A percentile compares a stretch with the other conserved stretches of the same genome.
Conservation (phyloP, 305 asterid genomes). For the Fraxinus albicans region DNA sequence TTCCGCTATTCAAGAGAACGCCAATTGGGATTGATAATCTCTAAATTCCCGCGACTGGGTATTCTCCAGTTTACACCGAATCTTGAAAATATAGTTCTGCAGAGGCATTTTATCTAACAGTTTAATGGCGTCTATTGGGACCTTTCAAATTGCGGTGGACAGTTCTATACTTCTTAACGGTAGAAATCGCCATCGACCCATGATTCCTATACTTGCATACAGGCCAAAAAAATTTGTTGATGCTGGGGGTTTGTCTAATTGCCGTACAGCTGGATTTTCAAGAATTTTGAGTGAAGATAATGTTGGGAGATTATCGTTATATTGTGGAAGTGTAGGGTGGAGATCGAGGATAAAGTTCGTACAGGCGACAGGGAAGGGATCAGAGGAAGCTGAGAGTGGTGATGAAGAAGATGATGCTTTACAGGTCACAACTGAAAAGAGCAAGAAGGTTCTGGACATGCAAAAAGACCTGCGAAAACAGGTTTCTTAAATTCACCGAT, state of each 20-base stretch:
- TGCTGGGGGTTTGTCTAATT: conserved; percentile 33
- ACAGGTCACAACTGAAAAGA: conserved; percentile 67
- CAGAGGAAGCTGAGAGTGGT: conserved; percentile 38
- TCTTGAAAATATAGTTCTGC: conserved; percentile 17
- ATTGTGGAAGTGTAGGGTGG: conserved; percentile 37
- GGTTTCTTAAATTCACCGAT: conserved; percentile 34
- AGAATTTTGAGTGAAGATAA: conserved; percentile 31
- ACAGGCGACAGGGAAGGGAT: conserved; percentile 39
- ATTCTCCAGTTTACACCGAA: conserved; percentile 10
- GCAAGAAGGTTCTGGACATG: conserved; percentile 68
- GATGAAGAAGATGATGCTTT: conserved; percentile 60
- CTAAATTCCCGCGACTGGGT: conserved; percentile 23
- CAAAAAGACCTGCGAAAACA: conserved; percentile 70
- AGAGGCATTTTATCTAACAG: conserved; percentile 33
- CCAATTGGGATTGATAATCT: conserved; percentile 26
- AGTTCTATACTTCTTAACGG: conserved; percentile 36
- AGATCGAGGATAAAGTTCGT: conserved; percentile 42
- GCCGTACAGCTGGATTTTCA: conserved; percentile 30
- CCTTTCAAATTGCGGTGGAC: conserved; percentile 55
- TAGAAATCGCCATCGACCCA: conserved; percentile 37
- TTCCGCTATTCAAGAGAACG: background rate
- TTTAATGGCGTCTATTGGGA: conserved; percentile 56
- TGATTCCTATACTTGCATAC: conserved; percentile 37
- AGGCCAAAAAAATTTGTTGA: conserved; percentile 34
- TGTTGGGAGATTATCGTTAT: conserved; percentile 34